A percentile compares a stretch with the other conserved stretches of the same genome.
phyloP scores from a whole-genome alignment of 441 rosid genomes.

The Arabidopsis lyrata region DNA sequence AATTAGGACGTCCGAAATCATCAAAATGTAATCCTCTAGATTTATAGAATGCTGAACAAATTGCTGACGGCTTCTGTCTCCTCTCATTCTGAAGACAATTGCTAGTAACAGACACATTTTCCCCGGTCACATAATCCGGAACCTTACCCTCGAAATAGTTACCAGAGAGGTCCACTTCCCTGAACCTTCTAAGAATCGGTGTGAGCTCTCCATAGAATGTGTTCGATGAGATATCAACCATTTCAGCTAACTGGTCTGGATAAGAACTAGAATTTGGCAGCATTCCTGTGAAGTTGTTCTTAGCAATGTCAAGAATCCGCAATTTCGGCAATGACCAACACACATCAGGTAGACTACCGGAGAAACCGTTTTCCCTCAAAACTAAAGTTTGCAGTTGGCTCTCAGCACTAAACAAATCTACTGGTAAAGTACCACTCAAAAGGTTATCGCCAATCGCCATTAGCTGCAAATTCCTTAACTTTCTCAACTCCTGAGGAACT shows the following conservation, averaged over 20 bases:
- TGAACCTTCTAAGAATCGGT: conserved; percentile 56
- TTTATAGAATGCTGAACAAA: conserved; percentile 70
- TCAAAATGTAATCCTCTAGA: conserved; percentile 71
- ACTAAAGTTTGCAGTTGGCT: conserved; percentile 62
- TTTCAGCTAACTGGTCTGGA: conserved; percentile 47
- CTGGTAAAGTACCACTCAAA: conserved; percentile 63
- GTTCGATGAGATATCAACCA: conserved; percentile 74
- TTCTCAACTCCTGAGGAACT: conserved; percentile 68
- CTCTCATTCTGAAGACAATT: conserved; percentile 77
- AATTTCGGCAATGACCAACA: conserved; percentile 68
- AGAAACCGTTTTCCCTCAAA: conserved; percentile 64
- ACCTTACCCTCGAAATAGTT: conserved; percentile 86
- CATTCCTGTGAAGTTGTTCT: conserved; percentile 79
- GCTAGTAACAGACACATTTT: conserved; percentile 57
- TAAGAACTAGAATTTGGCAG: conserved; percentile 55
- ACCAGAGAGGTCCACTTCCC: conserved; percentile 62
- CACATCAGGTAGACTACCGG: conserved; percentile 60
- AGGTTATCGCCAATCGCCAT: conserved; percentile 66
- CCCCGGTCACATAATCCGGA: conserved; percentile 51
- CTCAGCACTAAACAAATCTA: conserved; percentile 50
- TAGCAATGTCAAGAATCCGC: conserved; percentile 70
- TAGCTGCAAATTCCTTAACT: conserved; percentile 60
- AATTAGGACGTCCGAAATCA: conserved; percentile 71
- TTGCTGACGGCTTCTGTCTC: conserved; percentile 62
- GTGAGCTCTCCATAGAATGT: conserved; percentile 73